Conservation (phyloP, 1,284 basidiomycete species). For the Cutaneotrichosporon sp. region DNA sequence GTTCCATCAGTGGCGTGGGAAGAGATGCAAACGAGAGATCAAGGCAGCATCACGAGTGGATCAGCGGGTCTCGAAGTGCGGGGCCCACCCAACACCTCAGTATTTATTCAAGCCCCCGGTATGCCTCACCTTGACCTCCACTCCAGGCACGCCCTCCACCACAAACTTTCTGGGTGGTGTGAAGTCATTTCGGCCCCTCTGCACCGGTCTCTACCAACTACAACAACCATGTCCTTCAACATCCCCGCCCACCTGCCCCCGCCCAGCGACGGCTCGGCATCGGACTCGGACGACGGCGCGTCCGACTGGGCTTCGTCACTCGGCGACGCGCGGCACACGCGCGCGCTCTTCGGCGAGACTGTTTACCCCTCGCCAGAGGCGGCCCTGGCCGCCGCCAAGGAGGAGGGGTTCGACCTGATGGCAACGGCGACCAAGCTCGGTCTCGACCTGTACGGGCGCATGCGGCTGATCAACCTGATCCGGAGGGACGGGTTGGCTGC, state of each 20-base stretch:
- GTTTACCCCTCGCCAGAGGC: constrained; percentile 63
- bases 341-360: constrained; percentile 77
- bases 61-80: too few species aligned
- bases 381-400: constrained; percentile 67
- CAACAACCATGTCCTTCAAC: constrained; percentile 21
- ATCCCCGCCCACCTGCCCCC: constrained; percentile 23
- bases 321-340: constrained; percentile 56
- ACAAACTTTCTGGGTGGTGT: background rate
- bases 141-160: background rate
- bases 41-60: too few species aligned
- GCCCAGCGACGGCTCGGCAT: constrained; percentile 25
- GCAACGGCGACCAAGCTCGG: constrained; percentile 38
- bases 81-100: too few species aligned
- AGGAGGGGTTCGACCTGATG: constrained; percentile 53
- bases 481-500: constrained; percentile 58
- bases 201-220: background rate
- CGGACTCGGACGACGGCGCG: constrained; percentile 32
- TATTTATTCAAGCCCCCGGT: too few species aligned
- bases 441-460: constrained; percentile 68
- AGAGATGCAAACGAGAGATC: too few species aligned
- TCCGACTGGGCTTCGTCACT: constrained; percentile 49
- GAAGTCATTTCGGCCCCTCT: background rate
- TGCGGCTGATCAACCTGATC: constrained; percentile 84
- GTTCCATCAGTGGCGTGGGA: too few species aligned
- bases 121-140: too few species aligned